phyloP scores from a whole-genome alignment of 2,329 filamentous ascomycete genomes.

The Hymenoscyphus fructigenus region DNA sequence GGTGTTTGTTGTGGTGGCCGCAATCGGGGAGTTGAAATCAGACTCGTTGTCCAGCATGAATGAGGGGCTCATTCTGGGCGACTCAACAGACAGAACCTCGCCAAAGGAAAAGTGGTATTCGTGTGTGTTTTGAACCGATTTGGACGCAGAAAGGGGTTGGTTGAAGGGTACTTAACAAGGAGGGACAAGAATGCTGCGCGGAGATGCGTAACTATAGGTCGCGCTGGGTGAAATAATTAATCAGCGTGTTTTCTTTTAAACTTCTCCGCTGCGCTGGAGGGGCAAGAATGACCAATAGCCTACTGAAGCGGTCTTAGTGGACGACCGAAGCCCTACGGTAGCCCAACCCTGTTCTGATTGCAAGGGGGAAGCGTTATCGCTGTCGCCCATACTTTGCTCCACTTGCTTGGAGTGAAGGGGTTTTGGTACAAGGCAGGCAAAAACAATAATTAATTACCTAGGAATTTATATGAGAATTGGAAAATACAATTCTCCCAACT shows the following conservation, averaged over 20 bases:
- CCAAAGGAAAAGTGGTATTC: neutral
- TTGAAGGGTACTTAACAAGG: neutral
- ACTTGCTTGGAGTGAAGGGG: no score
- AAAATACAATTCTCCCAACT: no score
- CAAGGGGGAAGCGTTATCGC: neutral
- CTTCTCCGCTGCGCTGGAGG: neutral
- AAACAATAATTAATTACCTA: no score
- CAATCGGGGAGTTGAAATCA: conserved; percentile 31
- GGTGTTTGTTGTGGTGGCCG: conserved; percentile 23
- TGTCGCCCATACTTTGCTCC: neutral
- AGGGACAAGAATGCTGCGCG: conserved; percentile 4
- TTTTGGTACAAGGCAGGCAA: no score
- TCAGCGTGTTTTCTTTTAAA: neutral
- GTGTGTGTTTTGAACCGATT: neutral
- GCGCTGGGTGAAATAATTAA: conserved; percentile 9
- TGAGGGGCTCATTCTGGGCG: conserved; percentile 33
- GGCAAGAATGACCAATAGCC: neutral
- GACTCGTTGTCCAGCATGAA: conserved; percentile 34
- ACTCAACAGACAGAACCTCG: neutral
- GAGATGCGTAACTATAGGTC: conserved; percentile 9
- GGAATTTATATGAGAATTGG: no score
- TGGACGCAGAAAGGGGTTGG: neutral
- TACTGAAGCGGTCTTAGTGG: neutral
- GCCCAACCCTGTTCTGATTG: neutral
- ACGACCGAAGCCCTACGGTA: neutral